Evolutionary conservation across 1,284 basidiomycete species (phyloP), one percentile per base, ranked within the genome.

Genomic region (Coniophora puteana): DNA sequence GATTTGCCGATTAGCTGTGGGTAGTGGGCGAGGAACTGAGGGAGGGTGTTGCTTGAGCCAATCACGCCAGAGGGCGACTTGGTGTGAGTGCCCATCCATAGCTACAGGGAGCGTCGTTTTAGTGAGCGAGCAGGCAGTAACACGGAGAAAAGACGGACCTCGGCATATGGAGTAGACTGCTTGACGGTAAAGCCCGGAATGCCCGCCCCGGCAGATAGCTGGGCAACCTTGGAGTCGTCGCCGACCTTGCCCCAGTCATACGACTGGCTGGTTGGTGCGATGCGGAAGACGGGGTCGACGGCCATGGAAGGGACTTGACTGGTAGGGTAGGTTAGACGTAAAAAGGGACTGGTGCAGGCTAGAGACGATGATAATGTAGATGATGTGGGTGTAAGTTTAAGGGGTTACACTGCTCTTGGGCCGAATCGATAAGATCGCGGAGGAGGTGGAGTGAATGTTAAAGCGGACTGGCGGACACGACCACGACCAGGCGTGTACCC

Each of bases 1-100:
- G 60, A 61, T 21, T 69, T 53, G 12, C 89, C 89, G 33, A 95
- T 79, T 47, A 90, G 72, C 35, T 76, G 67, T 16, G 84, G 83
- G 58, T 89, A 71, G 2, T 68, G 62, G 17, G 74, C 68, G 49
- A 97, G 73, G 57, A 87, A 63, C 13, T 78, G 66, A 2, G 80
- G 74, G 30, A 93, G 80, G 34, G 54, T 62, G 46, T 58, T 54
- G 10, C 65, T 64, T 18, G 72, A 65, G 4, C 66, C 66, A 10
- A 68, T 48, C 18, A 89, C 65, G 34, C 69, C 76, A 3, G 93
- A 93, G 0, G 95, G 95, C 8, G 92, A 80, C 18, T 78, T 89
- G 1, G 90, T 78, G 58, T 99, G 96, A 0, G 96, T 98, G 13
- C 96, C 96, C 95, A 99, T 99, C 96, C 96, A 99, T 32, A 96